Percentiles rank a stretch among this genome's conserved stretches.
These are phyloP conservation scores for Backusella psychrophila DNA, from an alignment of 192 early-diverging fungal genomes.

Conservation along the genomic window DNA sequence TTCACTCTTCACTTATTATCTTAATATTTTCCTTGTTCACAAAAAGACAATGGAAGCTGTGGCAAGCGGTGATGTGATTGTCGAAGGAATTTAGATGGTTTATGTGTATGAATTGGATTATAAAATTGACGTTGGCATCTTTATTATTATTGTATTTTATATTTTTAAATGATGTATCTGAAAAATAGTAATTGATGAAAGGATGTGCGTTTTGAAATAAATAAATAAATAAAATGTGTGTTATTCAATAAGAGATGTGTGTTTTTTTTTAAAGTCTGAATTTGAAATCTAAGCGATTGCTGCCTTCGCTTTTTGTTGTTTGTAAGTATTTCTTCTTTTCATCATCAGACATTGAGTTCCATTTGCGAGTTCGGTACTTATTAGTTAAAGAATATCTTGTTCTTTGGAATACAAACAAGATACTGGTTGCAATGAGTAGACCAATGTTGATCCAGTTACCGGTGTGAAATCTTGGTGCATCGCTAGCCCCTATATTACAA, in stretches of 20 bases:
- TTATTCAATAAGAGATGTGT: not conserved
- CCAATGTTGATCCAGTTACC: slow-evolving; percentile 22
- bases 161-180: not conserved
- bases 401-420: slow-evolving; percentile 38
- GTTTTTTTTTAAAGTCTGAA: slow-evolving; percentile 23
- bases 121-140: not conserved
- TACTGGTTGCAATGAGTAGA: not conserved
- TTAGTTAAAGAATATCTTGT: slow-evolving; percentile 46
- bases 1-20: slow-evolving; percentile 22
- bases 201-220: not conserved
- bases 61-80: not conserved
- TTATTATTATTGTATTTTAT: not conserved
- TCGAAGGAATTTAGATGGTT: not conserved
- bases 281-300: slow-evolving; percentile 51
- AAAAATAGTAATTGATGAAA: not conserved
- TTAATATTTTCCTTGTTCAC: slow-evolving; percentile 22
- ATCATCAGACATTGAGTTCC: slow-evolving; percentile 46
- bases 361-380: slow-evolving; percentile 40
- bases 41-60: slow-evolving; percentile 12
- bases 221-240: not conserved
- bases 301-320: slow-evolving; percentile 52
- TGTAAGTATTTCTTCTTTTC: slow-evolving; percentile 52
- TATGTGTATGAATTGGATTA: not conserved
- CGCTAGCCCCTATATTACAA: slow-evolving; percentile 5
- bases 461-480: slow-evolving; percentile 17